Evolutionary conservation across 2,329 filamentous ascomycete species (phyloP), one percentile per base, ranked within the genome.

Genomic region (Fonsecaea multimorphosa): DNA sequence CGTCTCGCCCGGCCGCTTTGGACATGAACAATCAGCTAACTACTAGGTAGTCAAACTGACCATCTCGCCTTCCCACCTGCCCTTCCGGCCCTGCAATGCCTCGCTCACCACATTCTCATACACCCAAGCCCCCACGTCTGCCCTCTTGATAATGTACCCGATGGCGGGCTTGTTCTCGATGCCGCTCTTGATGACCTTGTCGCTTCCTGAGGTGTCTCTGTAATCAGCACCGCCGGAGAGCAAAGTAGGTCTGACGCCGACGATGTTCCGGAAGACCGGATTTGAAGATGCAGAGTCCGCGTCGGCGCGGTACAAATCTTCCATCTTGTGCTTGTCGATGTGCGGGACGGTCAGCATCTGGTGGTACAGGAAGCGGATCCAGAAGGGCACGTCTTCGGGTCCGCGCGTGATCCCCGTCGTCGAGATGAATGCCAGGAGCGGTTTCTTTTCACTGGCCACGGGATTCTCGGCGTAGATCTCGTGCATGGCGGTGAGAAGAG

Each of bases 271-370:
- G 44, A 69, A 70, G 32, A 70, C 36, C 19, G 61, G 60, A 61
- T 78, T 75, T 72, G 76, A 77, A 74, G 65, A 24, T 72, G 76
- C 77, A 74, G 65, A 24, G 8, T 59, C 61, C 73, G 72, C 62
- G 22, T 69, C 24, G 73, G 73, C n/a, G 68, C 73, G 58, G 71
- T 72, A 64, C 75, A 71, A 38, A 74, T 34, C 64, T 64, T 80
- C 78, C 77, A 79, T 79, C 3, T 72, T 68, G 62, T 64, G 69
- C 72, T 80, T 80, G 63, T 80, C 78, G 6, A 11, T 31, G 56
- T 72, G 78, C 69, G 68, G 61, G 74, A 79, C 36, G 75, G 54
- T 4, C 69, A 75, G 24, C 59, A 67, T 63, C 69, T 73, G 19
- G 75, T 73, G 68, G 54, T 79, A 79, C 34, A 79, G 27, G 1